Conservation (phyloP, 2,329 filamentous ascomycete species). For the Teratosphaeria viscida region DNA sequence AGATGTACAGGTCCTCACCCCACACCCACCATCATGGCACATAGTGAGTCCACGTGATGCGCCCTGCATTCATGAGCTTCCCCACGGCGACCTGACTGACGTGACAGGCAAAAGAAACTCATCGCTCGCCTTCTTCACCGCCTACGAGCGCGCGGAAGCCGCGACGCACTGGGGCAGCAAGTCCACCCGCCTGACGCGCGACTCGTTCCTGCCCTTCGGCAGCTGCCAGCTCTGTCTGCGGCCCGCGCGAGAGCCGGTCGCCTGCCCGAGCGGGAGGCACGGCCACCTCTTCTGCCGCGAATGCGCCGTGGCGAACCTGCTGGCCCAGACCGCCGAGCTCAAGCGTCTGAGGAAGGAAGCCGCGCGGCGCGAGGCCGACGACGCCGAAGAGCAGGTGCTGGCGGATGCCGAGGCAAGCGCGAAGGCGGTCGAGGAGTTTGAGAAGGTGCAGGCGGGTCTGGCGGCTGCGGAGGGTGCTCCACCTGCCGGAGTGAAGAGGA, state of each 20-base stretch:
- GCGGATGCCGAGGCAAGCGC: slow-evolving; percentile 60
- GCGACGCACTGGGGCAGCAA: slow-evolving; percentile 73
- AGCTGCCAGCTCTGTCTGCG: slow-evolving; percentile 82
- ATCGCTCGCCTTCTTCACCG: slow-evolving; percentile 84
- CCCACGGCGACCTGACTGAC: slow-evolving; percentile 2
- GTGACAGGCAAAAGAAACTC: slow-evolving; percentile 65
- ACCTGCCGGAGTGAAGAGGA: slow-evolving; percentile 51
- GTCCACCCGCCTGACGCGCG: slow-evolving; percentile 73
- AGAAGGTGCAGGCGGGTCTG: slow-evolving; percentile 62
- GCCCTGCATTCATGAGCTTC: not conserved
- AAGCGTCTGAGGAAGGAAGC: slow-evolving; percentile 60
- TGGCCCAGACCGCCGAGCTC: slow-evolving; percentile 84
- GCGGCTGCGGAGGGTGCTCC: slow-evolving; percentile 17
- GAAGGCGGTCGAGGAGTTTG: slow-evolving; percentile 70
- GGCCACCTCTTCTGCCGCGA: slow-evolving; percentile 94
- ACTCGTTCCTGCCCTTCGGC: slow-evolving; percentile 85
- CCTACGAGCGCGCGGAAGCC: slow-evolving; percentile 75
- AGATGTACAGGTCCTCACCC: not conserved
- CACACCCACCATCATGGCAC: slow-evolving; percentile 8
- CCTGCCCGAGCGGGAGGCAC: slow-evolving; percentile 50
- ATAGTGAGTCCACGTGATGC: slow-evolving; percentile 14
- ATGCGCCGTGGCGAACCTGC: slow-evolving; percentile 82
- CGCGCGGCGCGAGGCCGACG: slow-evolving; percentile 50
- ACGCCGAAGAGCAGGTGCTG: slow-evolving; percentile 50
- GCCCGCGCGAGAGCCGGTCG: slow-evolving; percentile 68